Conservation (phyloP, 257 asterid genomes). For the Nemophila menziesii region DNA sequence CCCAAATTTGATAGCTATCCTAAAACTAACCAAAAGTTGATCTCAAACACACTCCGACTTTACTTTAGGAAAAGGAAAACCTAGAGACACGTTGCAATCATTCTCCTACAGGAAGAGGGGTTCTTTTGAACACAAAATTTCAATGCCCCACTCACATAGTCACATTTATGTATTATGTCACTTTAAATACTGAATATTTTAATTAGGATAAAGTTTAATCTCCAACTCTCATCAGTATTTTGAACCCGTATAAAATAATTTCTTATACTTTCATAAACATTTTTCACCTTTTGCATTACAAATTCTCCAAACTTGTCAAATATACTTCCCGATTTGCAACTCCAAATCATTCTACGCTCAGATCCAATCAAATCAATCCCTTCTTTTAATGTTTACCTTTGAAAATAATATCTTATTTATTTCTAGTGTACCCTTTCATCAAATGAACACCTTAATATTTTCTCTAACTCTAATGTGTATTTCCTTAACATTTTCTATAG, state of each 20-base stretch:
- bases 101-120: not conserved
- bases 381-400: conserved; percentile 16
- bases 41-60: not conserved
- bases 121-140: not conserved
- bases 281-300: too few species aligned
- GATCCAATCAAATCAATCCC: conserved; percentile 1
- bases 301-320: not conserved
- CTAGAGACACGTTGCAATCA: not conserved
- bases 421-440: too few species aligned
- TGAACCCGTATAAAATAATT: too few species aligned
- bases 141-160: not conserved
- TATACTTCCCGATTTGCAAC: conserved; percentile 5
- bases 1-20: not conserved
- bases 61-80: not conserved
- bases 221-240: too few species aligned
- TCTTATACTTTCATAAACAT: too few species aligned
- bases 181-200: too few species aligned
- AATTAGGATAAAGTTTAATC: too few species aligned
- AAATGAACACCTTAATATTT: too few species aligned
- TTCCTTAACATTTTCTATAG: conserved; percentile 17
- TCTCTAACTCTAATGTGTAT: conserved; percentile 24
- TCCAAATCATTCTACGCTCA: not conserved
- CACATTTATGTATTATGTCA: too few species aligned
- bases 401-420: too few species aligned
- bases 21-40: not conserved